Conservation (phyloP, 345 rosid species). For the Salix dunnii region DNA sequence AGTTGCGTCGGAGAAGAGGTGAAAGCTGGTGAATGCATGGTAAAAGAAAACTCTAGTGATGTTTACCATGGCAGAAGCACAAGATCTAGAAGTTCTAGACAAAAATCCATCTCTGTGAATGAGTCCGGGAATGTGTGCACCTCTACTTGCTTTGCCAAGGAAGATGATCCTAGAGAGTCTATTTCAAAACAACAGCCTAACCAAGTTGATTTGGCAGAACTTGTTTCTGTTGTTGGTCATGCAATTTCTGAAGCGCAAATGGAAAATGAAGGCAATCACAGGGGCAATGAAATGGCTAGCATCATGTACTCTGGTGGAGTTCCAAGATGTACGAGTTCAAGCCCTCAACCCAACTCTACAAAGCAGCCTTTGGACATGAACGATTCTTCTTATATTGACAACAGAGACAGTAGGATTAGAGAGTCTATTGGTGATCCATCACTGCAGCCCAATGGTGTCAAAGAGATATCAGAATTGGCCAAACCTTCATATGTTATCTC, state of each 20-base stretch:
- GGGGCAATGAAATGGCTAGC: slow-evolving; percentile 28
- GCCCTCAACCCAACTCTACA: slow-evolving; percentile 17
- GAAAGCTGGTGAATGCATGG: slow-evolving; percentile 23
- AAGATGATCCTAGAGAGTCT: slow-evolving; percentile 14
- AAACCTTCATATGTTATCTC: slow-evolving; percentile 22
- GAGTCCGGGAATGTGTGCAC: slow-evolving; percentile 9
- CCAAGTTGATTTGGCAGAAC: slow-evolving; percentile 22
- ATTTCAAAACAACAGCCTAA: slow-evolving; percentile 24
- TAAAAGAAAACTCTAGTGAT: slow-evolving; percentile 28
- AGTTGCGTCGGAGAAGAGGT: slow-evolving; percentile 23
- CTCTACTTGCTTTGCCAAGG: neutral
- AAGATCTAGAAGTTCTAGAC: slow-evolving; percentile 33
- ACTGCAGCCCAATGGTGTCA: neutral
- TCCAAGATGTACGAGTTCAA: slow-evolving; percentile 35
- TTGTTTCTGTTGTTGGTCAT: slow-evolving; percentile 25
- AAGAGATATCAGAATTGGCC: slow-evolving; percentile 9
- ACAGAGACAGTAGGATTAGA: slow-evolving; percentile 8
- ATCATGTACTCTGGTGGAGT: slow-evolving; percentile 27
- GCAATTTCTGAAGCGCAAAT: slow-evolving; percentile 22
- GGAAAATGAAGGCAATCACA: slow-evolving; percentile 27
- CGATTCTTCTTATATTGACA: slow-evolving; percentile 19
- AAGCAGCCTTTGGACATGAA: slow-evolving; percentile 19
- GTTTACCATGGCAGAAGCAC: slow-evolving; percentile 27
- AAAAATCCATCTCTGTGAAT: slow-evolving; percentile 16
- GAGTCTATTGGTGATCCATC: slow-evolving; percentile 11